These are phyloP conservation scores for Cutaneotrichosporon sp. DNA, from an alignment of 1,284 basidiomycete genomes.

Conservation along the genomic window DNA sequence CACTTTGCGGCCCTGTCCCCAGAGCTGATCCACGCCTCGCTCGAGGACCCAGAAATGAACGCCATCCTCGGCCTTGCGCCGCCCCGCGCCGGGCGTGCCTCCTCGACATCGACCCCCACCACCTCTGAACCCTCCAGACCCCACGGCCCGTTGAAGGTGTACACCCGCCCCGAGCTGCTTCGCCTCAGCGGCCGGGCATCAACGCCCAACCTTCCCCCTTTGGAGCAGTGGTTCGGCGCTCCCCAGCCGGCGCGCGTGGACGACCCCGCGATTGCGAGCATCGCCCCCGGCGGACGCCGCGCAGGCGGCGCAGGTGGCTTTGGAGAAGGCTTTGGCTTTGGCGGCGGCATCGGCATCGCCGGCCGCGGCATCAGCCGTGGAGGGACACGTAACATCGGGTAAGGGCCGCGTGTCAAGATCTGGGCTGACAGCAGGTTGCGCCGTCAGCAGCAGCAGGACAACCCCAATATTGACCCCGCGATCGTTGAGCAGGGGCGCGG, in stretches of 20 bases:
- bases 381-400: constrained; percentile 41
- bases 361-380: constrained; percentile 26
- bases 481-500: constrained; percentile 20
- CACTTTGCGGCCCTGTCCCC: constrained; percentile 49
- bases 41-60: constrained; percentile 35
- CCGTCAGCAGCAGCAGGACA: constrained; percentile 8
- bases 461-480: constrained; percentile 24
- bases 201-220: constrained; percentile 15
- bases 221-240: constrained; percentile 23
- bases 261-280: constrained; percentile 48
- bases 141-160: constrained; percentile 16
- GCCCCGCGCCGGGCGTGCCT: not conserved
- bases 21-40: constrained; percentile 34
- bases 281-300: constrained; percentile 29
- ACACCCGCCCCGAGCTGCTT: constrained; percentile 22
- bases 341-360: constrained; percentile 50
- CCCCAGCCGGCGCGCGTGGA: constrained; percentile 23
- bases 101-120: constrained; percentile 1
- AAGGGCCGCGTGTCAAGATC: constrained; percentile 13
- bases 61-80: constrained; percentile 27
- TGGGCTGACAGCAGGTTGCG: constrained; percentile 16
- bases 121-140: not conserved
- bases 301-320: constrained; percentile 32
- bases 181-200: constrained; percentile 11
- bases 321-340: constrained; percentile 50